phyloP scores from a whole-genome alignment of 352 stramenopile genomes.

The Halophytophthora batemanensis region DNA sequence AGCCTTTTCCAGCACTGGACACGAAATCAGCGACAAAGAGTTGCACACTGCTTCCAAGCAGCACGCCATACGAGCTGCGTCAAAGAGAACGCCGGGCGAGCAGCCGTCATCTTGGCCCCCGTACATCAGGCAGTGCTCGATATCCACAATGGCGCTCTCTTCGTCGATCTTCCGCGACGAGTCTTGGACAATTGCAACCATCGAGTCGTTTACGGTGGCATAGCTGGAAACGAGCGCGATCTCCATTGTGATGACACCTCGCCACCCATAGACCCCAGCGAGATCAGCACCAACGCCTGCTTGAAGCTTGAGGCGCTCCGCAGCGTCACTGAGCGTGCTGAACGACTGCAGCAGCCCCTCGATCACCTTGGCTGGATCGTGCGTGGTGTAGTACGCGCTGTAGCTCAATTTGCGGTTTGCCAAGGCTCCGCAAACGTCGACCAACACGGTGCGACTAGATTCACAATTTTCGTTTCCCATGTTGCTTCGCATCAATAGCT shows the following conservation, averaged over 20 bases:
- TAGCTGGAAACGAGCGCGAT: conserved; percentile 42
- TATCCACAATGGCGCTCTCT: conserved; percentile 37
- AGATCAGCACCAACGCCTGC: conserved; percentile 22
- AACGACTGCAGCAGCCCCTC: conserved; percentile 23
- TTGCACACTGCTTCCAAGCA: conserved; percentile 59
- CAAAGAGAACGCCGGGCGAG: conserved; percentile 28
- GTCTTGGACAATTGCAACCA: conserved; percentile 2
- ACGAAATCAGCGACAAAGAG: conserved; percentile 52
- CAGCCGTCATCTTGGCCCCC: conserved; percentile 13
- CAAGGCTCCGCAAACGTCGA: conserved; percentile 27
- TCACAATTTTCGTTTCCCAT: not conserved
- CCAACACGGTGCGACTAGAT: conserved; percentile 5
- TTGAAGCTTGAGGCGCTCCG: conserved; percentile 14
- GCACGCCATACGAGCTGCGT: conserved; percentile 18
- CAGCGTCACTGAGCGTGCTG: conserved; percentile 18
- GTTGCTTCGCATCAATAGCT: conserved; percentile 19
- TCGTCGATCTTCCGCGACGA: conserved; percentile 17
- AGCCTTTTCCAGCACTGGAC: conserved; percentile 33
- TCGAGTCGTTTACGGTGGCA: conserved; percentile 3
- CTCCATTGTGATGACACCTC: conserved; percentile 57
- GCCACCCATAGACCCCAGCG: conserved; percentile 56
- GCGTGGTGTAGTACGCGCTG: conserved; percentile 28
- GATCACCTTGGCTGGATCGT: conserved; percentile 16
- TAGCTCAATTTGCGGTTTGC: conserved; percentile 33
- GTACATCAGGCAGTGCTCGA: conserved; percentile 42